phyloP scores from a whole-genome alignment of 208 protist species.

The Wallacemonas sp. region DNA sequence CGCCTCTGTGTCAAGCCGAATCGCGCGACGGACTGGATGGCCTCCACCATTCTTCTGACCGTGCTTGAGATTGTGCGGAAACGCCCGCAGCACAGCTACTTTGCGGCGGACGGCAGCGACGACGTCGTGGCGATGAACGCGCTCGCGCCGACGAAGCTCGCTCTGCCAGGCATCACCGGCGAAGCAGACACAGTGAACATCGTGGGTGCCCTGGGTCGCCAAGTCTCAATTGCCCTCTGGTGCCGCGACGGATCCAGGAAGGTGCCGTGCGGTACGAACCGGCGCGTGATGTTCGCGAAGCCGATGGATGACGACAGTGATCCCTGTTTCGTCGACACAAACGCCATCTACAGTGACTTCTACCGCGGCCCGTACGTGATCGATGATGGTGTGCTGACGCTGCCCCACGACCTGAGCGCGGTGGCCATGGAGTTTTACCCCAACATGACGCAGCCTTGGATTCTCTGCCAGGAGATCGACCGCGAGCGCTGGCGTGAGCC shows the following conservation, averaged over 20 bases:
- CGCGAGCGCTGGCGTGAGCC: conserved; percentile 66
- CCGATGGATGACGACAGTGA: conserved; percentile 59
- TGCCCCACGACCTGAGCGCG: conserved; percentile 40
- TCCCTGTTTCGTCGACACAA: conserved; percentile 63
- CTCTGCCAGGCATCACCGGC: conserved; percentile 39
- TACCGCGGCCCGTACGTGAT: conserved; percentile 58
- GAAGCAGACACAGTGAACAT: conserved; percentile 48
- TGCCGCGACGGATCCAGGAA: conserved; percentile 18
- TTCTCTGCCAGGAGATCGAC: conserved; percentile 66
- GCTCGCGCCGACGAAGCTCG: conserved; percentile 61
- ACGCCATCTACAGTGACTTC: conserved; percentile 30
- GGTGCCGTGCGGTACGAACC: conserved; percentile 52
- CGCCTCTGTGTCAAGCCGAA: conserved; percentile 68
- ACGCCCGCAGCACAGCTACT: conserved; percentile 57
- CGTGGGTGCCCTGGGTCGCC: conserved; percentile 48
- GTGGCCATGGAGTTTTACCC: conserved; percentile 27
- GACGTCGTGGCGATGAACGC: conserved; percentile 48
- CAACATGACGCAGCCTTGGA: conserved; percentile 66
- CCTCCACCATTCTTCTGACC: conserved; percentile 36
- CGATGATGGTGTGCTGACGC: conserved; percentile 47
- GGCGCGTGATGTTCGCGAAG: conserved; percentile 67
- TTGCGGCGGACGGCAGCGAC: conserved; percentile 54
- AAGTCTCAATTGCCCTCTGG: conserved; percentile 52
- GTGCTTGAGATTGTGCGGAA: conserved; percentile 39
- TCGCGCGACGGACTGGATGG: conserved; percentile 40